phyloP scores from a whole-genome alignment of 306 rosid species.

The Quercus rubra region DNA sequence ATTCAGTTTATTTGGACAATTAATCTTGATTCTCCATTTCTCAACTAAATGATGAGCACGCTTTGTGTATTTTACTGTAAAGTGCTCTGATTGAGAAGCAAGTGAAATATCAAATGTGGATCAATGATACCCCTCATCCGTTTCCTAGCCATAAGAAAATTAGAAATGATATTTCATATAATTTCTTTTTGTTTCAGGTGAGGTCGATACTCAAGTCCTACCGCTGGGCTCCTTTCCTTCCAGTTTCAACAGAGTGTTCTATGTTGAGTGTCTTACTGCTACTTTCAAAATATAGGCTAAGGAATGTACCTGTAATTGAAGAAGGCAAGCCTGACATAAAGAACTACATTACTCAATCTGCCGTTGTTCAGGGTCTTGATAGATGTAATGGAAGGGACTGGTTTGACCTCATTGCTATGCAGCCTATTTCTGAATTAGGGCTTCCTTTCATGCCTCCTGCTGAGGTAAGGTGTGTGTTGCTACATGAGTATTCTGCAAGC shows the following conservation, averaged over 20 bases:
- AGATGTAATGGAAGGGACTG: conserved; percentile 81
- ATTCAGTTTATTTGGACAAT: neutral
- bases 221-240: conserved; percentile 84
- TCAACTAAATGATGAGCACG: neutral
- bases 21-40: neutral
- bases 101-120: neutral
- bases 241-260: conserved; percentile 55
- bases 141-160: neutral
- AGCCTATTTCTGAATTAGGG: conserved; percentile 63
- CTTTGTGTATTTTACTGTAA: neutral
- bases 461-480: conserved; percentile 40
- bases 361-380: conserved; percentile 80
- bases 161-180: neutral
- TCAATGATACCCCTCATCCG: neutral
- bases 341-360: conserved; percentile 94
- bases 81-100: neutral
- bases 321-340: conserved; percentile 58
- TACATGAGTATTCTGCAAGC: neutral
- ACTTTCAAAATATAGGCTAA: conserved; percentile 85
- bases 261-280: conserved; percentile 83
- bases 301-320: conserved; percentile 87
- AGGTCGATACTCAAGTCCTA: conserved; percentile 58
- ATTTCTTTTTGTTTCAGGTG: conserved; percentile 54
- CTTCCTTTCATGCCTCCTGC: conserved; percentile 78
- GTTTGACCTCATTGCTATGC: conserved; percentile 74